Evolutionary conservation across 1,284 basidiomycete genomes (phyloP).

Genomic region (Moniliella sp.): DNA sequence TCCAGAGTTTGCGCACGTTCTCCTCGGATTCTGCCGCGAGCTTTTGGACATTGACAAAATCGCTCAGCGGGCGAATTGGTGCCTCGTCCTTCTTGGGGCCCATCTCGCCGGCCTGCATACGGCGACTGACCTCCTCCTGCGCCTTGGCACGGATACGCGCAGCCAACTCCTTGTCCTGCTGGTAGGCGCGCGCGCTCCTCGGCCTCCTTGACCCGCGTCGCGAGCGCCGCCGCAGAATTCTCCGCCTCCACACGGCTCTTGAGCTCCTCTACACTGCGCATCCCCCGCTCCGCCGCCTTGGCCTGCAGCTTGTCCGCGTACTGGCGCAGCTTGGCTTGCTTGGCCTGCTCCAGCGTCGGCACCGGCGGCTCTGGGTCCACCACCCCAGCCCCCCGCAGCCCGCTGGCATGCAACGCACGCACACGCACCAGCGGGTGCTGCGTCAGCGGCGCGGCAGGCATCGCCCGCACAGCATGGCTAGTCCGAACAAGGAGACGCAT

Average conservation of each 20-base stretch:
- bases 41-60: not conserved
- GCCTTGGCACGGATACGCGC: slow-evolving; percentile 8
- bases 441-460: too few species aligned
- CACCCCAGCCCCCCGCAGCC: too few species aligned
- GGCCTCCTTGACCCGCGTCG: not conserved
- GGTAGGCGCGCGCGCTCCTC: slow-evolving; percentile 6
- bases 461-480: too few species aligned
- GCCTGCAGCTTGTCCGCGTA: slow-evolving; percentile 19
- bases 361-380: too few species aligned
- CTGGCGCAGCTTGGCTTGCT: slow-evolving; percentile 14
- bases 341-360: too few species aligned
- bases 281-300: slow-evolving; percentile 15
- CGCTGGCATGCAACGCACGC: too few species aligned
- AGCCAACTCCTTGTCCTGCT: slow-evolving; percentile 7
- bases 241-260: not conserved
- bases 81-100: not conserved
- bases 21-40: not conserved
- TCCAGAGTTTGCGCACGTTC: slow-evolving; percentile 19
- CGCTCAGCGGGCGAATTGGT: not conserved
- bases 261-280: slow-evolving; percentile 13
- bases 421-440: too few species aligned
- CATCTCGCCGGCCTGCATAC: slow-evolving; percentile 4
- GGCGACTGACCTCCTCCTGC: slow-evolving; percentile 9
- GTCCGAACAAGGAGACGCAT: too few species aligned
- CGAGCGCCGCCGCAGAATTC: not conserved